These are phyloP conservation scores for Mycena epipterygia DNA, from an alignment of 768 basidiomycete species.

Conservation along the genomic window DNA sequence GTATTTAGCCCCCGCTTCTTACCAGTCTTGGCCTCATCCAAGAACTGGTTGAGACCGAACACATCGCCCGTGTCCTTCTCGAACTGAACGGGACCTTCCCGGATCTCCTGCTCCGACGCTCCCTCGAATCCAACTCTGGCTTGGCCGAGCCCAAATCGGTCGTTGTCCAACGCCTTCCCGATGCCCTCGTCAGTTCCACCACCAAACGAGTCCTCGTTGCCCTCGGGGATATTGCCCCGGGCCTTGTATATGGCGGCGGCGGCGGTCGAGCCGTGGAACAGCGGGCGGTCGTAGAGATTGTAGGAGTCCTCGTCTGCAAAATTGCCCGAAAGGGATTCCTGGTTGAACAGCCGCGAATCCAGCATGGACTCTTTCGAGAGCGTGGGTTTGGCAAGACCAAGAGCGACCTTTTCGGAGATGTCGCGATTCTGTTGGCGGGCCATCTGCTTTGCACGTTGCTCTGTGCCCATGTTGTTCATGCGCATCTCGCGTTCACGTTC, in stretches of 20 bases:
- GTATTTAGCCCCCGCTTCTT: slow-evolving; percentile 90
- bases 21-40: slow-evolving; percentile 97
- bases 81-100: slow-evolving; percentile 97
- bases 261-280: slow-evolving; percentile 96
- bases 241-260: slow-evolving; percentile 99
- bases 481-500: slow-evolving; percentile 98
- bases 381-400: slow-evolving; percentile 97
- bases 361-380: slow-evolving; percentile 97
- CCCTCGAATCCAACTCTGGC: slow-evolving; percentile 93
- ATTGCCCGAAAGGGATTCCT: slow-evolving; percentile 83
- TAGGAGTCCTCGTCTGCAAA: slow-evolving; percentile 97
- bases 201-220: slow-evolving; percentile 92
- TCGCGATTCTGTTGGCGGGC: slow-evolving; percentile 98
- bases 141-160: slow-evolving; percentile 92
- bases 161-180: slow-evolving; percentile 89
- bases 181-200: slow-evolving; percentile 98
- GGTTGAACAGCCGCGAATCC: slow-evolving; percentile 97
- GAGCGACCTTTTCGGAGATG: slow-evolving; percentile 98
- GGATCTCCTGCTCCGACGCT: slow-evolving; percentile 84
- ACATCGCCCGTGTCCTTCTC: slow-evolving; percentile 99
- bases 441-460: slow-evolving; percentile 95
- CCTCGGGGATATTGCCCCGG: slow-evolving; percentile 85
- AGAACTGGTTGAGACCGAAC: slow-evolving; percentile 95
- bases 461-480: slow-evolving; percentile 99
- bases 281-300: slow-evolving; percentile 92